Conservation (phyloP, 164 flowering plant genomes). For the Taxillus chinensis region DNA sequence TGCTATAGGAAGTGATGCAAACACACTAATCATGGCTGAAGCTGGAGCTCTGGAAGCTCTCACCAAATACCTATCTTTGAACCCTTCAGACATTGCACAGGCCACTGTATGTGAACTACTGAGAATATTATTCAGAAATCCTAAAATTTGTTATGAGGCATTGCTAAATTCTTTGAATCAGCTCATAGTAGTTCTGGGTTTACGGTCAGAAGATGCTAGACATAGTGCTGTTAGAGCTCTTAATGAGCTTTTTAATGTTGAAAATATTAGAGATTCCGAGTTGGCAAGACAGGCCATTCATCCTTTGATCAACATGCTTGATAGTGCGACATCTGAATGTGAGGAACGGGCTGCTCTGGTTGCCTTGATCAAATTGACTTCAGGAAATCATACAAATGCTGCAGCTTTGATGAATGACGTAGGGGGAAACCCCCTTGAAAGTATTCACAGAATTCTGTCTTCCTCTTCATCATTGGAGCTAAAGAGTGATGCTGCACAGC, state of each 20-base stretch:
- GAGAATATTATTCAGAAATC: slow-evolving; percentile 57
- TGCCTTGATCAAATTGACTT: slow-evolving; percentile 55
- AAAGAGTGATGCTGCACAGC: slow-evolving; percentile 59
- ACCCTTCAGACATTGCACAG: slow-evolving; percentile 75
- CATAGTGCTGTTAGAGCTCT: slow-evolving; percentile 71
- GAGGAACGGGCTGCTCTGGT: slow-evolving; percentile 62
- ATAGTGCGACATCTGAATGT: slow-evolving; percentile 35
- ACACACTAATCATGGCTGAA: slow-evolving; percentile 71
- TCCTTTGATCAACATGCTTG: slow-evolving; percentile 75
- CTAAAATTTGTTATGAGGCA: slow-evolving; percentile 58
- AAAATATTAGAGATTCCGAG: slow-evolving; percentile 62
- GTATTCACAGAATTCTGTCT: slow-evolving; percentile 41
- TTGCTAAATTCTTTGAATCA: slow-evolving; percentile 57
- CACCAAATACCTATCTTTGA: slow-evolving; percentile 64
- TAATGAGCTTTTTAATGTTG: slow-evolving; percentile 61
- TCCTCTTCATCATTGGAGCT: slow-evolving; percentile 47
- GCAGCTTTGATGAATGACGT: slow-evolving; percentile 33
- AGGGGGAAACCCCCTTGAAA: slow-evolving; percentile 57
- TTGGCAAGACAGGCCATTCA: slow-evolving; percentile 60
- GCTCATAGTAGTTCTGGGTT: slow-evolving; percentile 66
- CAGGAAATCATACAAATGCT: slow-evolving; percentile 37
- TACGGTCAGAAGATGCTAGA: slow-evolving; percentile 76
- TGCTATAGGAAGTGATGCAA: slow-evolving; percentile 70
- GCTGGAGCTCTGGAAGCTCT: slow-evolving; percentile 84
- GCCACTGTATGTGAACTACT: slow-evolving; percentile 51